Evolutionary conservation across 306 rosid species (phyloP), one percentile per base, ranked within the genome.

Genomic region (Quercus agrifolia): DNA sequence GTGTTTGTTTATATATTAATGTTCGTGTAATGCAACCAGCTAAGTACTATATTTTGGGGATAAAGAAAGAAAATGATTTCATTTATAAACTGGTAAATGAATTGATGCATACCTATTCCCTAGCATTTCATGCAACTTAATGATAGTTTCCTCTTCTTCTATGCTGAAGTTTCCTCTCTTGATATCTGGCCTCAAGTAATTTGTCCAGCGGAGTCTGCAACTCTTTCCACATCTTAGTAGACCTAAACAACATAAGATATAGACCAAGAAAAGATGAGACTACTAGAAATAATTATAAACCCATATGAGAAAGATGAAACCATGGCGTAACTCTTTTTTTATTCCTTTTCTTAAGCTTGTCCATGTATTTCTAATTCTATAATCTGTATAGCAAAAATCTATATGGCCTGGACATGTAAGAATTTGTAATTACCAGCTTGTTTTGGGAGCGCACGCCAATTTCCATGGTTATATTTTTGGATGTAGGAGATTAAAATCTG

Each of bases 401-500:
- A 1, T 4, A 3, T 23, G 66, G 31, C 13, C 17, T 59, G 30
- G 30, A 58, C 64, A 58, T 6, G 61, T 5, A 52, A 6, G 23
- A 73, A 14, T 54, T 17, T 52, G 15, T 74, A 70, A 52, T 74
- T 84, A 95, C 99, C 98, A n/a, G 99, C 96, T 77, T 84, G 94
- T 54, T 91, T 96, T 0, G 99, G 99, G 33, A 96, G 99, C 58
- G 99, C 98, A 70, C 99, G 93, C 99, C 99, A 96, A 59, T 96
- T 96, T 30, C 83, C 88, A 86, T 93, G 97, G 73, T 98, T 98
- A 77, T 89, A 78, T 13, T 77, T 78, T 9, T 88, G 78, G 57
- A 96, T 83, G 80, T 80, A 91, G 71, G 93, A 88, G 2, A 66
- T 77, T 75, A 96, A 86, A 77, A 93, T 78, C 69, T 88, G 86